Conservation (phyloP, 768 basidiomycete genomes). For the Boletus rufocinnamomeus region DNA sequence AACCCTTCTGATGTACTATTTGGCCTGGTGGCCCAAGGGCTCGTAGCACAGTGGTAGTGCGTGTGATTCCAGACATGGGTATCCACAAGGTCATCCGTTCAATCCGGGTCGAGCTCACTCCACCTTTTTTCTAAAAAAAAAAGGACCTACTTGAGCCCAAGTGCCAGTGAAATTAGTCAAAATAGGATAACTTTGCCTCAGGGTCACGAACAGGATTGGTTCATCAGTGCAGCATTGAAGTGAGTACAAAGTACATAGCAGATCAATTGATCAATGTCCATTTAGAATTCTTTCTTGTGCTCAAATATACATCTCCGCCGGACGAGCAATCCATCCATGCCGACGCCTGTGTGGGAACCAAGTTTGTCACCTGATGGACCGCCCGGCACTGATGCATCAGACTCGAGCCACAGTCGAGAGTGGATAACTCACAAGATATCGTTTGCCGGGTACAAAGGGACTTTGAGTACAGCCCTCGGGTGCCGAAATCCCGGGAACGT, state of each 20-base stretch:
- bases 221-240: neutral
- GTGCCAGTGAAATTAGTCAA: neutral
- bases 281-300: slow-evolving; percentile 63
- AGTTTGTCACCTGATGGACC: slow-evolving; percentile 51
- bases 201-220: neutral
- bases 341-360: slow-evolving; percentile 63
- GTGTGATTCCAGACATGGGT: slow-evolving; percentile 33
- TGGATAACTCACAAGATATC: slow-evolving; percentile 57
- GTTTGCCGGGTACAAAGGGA: slow-evolving; percentile 59
- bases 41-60: slow-evolving; percentile 37
- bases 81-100: slow-evolving; percentile 49
- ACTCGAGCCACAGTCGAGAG: neutral
- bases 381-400: neutral
- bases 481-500: slow-evolving; percentile 54
- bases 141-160: neutral
- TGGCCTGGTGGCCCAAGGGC: slow-evolving; percentile 7
- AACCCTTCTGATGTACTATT: too few relatives aligned
- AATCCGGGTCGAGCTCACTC: slow-evolving; percentile 42
- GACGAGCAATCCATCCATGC: slow-evolving; percentile 71
- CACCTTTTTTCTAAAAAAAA: neutral
- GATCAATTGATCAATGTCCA: slow-evolving; percentile 47
- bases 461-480: slow-evolving; percentile 53
- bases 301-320: slow-evolving; percentile 69
- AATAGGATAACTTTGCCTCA: neutral
- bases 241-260: neutral